Percentiles rank a stretch among this genome's conserved stretches.
These are phyloP conservation scores for Euphorbia pulcherrima DNA, from an alignment of 345 rosid species.

Conservation along the genomic window DNA sequence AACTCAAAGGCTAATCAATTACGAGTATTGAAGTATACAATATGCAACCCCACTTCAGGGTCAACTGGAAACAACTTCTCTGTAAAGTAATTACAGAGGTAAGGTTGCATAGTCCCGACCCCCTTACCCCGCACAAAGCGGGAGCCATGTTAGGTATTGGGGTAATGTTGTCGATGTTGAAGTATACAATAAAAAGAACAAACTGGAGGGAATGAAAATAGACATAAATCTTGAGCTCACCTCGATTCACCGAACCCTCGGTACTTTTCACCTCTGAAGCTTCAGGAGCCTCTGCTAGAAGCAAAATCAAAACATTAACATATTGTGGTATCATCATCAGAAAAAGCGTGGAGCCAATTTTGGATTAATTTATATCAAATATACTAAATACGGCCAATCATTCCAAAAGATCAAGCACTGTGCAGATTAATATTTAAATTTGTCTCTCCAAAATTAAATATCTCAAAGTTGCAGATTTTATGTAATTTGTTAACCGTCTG, in stretches of 20 bases:
- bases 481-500: too few species aligned
- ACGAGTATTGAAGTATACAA: too few species aligned
- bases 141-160: too few species aligned
- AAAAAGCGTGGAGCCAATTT: background rate
- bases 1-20: background rate
- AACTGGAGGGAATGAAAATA: background rate
- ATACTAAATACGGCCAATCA: background rate
- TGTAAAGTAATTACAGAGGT: too few species aligned
- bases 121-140: too few species aligned
- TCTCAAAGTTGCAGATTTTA: too few species aligned
- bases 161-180: too few species aligned
- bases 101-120: too few species aligned
- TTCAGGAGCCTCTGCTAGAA: conserved; percentile 42
- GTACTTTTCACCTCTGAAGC: conserved; percentile 31
- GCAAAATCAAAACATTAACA: background rate
- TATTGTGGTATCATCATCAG: background rate
- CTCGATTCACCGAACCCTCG: conserved; percentile 53
- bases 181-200: background rate
- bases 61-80: too few species aligned
- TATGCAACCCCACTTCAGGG: too few species aligned
- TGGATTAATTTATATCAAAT: too few species aligned
- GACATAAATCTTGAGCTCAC: conserved; percentile 21
- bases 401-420: background rate
- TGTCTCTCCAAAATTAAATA: too few species aligned
- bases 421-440: background rate